These are phyloP conservation scores for Coelastrella sp. DNA, from an alignment of 139 green algal species.

Conservation along the genomic window DNA sequence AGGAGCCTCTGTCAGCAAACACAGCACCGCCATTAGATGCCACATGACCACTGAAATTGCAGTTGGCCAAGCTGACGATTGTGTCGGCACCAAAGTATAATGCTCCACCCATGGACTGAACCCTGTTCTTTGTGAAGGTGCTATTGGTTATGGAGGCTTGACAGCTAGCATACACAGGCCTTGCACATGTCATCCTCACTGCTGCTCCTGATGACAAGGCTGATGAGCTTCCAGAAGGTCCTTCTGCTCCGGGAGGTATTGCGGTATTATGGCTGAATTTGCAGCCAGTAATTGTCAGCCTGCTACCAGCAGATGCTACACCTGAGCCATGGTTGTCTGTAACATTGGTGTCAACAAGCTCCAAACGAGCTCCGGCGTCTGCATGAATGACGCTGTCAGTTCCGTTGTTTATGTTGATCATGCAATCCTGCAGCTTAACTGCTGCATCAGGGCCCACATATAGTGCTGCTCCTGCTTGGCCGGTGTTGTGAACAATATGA, in stretches of 20 bases:
- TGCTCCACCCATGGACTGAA: not conserved
- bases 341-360: constrained; percentile 10
- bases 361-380: not conserved
- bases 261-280: constrained; percentile 5
- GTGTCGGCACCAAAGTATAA: not conserved
- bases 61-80: not conserved
- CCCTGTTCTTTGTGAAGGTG: not conserved
- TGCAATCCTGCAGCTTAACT: not conserved
- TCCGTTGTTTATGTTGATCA: constrained; percentile 2
- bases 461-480: not conserved
- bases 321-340: constrained; percentile 1
- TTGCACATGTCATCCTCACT: not conserved
- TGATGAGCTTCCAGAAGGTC: not conserved
- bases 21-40: constrained; percentile 4
- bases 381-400: constrained; percentile 4
- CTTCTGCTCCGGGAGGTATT: not conserved
- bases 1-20: constrained; percentile 19
- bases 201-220: not conserved
- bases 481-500: constrained; percentile 21
- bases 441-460: not conserved
- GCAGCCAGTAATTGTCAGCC: not conserved
- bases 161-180: not conserved
- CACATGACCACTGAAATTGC: not conserved
- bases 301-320: not conserved
- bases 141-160: constrained; percentile 3